Percentiles rank a stretch among this genome's conserved stretches.
Conservation (phyloP, 2,329 filamentous ascomycete species). For the Lecanoromycetidae sp. region DNA sequence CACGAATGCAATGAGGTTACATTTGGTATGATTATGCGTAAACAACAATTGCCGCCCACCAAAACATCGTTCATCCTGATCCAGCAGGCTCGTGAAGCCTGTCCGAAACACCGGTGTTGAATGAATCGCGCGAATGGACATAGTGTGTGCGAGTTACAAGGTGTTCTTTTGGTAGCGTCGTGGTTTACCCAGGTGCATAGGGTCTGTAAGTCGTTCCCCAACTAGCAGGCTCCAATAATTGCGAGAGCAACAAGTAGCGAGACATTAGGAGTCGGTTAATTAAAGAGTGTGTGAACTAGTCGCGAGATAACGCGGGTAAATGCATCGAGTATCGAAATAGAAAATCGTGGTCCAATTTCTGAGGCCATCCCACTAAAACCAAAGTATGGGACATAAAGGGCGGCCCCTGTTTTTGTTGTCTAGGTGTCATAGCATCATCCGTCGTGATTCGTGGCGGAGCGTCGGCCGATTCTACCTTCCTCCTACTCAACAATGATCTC, state of each 20-base stretch:
- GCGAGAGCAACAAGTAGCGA: not conserved
- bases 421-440: conserved; percentile 14
- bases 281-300: not conserved
- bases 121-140: not conserved
- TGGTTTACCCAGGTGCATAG: not conserved
- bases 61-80: conserved; percentile 6
- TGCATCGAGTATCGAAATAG: not conserved
- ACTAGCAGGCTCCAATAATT: conserved; percentile 1
- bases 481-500: conserved; percentile 51
- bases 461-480: not conserved
- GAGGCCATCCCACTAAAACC: not conserved
- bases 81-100: conserved; percentile 7
- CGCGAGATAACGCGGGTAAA: not conserved
- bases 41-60: conserved; percentile 1
- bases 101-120: not conserved
- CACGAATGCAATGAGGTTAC: not conserved
- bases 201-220: not conserved
- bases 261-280: not conserved
- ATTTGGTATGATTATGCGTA: conserved; percentile 1
- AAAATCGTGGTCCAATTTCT: conserved; percentile 7
- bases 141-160: not conserved
- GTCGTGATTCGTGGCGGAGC: conserved; percentile 11
- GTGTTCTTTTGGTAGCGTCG: not conserved
- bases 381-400: conserved; percentile 11
- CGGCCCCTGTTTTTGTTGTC: conserved; percentile 13